These are phyloP conservation scores for Osmanthus fragrans DNA, from an alignment of 257 asterid genomes.

Conservation along the genomic window DNA sequence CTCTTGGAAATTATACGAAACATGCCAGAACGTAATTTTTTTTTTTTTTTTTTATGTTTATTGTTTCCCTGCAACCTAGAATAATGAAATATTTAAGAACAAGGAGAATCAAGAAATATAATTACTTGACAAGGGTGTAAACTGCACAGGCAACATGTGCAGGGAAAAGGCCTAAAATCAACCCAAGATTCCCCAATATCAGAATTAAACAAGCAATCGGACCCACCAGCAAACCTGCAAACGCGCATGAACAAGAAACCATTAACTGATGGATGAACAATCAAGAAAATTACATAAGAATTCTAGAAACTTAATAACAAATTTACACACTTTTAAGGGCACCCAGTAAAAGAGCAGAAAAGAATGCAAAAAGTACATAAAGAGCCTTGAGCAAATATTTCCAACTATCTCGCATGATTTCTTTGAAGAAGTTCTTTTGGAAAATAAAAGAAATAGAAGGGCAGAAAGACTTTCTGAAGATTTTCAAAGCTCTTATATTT, in stretches of 20 bases:
- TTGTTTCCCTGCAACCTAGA: not conserved
- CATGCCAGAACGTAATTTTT: no score
- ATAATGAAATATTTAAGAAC: not conserved
- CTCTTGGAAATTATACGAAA: not conserved
- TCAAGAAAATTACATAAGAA: not conserved
- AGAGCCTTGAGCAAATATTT: slow-evolving; percentile 46
- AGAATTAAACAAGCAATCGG: slow-evolving; percentile 77
- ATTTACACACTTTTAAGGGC: slow-evolving; percentile 68
- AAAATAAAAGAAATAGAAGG: not conserved
- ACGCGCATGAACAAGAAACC: slow-evolving; percentile 11
- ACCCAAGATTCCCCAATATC: slow-evolving; percentile 69
- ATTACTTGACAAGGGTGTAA: slow-evolving; percentile 75
- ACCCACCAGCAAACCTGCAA: slow-evolving; percentile 79
- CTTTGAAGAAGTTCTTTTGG: not conserved
- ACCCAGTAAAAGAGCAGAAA: slow-evolving; percentile 68
- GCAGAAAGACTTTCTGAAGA: not conserved
- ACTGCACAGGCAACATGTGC: slow-evolving; percentile 91
- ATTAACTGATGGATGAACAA: not conserved
- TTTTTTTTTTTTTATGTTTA: no score
- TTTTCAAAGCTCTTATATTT: not conserved
- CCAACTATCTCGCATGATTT: slow-evolving; percentile 47
- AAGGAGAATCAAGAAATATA: slow-evolving; percentile 1
- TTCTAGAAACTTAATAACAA: not conserved
- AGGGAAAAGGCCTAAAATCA: slow-evolving; percentile 85
- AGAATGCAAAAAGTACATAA: slow-evolving; percentile 67